phyloP scores from a whole-genome alignment of 495 filamentous ascomycete genomes.

The Trichodelitschia bisporula region DNA sequence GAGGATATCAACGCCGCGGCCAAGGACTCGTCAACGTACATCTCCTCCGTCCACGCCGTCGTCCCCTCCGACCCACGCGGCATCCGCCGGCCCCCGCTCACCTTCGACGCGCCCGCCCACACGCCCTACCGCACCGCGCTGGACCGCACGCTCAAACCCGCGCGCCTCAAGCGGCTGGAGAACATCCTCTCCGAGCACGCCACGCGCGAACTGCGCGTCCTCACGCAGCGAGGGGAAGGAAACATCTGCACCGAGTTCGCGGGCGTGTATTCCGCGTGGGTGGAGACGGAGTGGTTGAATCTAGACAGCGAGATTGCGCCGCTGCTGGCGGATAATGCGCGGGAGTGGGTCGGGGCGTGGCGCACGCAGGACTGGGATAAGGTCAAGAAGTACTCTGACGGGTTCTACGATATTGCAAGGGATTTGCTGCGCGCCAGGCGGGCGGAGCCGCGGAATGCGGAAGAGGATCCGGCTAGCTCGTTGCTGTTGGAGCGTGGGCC shows the following conservation, averaged over 20 bases:
- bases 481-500: slow-evolving; percentile 1
- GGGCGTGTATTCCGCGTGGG: slow-evolving; percentile 5
- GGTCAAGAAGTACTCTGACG: slow-evolving; percentile 3
- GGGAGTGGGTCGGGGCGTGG: slow-evolving; percentile 5
- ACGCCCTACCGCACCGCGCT: slow-evolving; percentile 5
- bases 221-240: slow-evolving; percentile 1
- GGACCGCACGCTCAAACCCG: slow-evolving; percentile 4
- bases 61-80: slow-evolving; percentile 4
- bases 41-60: slow-evolving; percentile 5
- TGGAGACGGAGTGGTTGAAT: slow-evolving; percentile 6
- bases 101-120: slow-evolving; percentile 4
- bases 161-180: slow-evolving; percentile 2
- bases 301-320: slow-evolving; percentile 2
- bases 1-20: slow-evolving; percentile 4
- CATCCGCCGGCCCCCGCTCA: slow-evolving; percentile 4
- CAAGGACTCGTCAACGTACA: slow-evolving; percentile 3
- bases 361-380: slow-evolving; percentile 3
- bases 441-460: slow-evolving; percentile 1
- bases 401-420: slow-evolving; percentile 4
- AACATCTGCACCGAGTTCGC: slow-evolving; percentile 4
- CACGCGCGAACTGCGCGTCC: slow-evolving; percentile 1
- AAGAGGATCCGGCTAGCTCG: slow-evolving; percentile 3
- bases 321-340: slow-evolving; percentile 3
- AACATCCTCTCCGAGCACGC: slow-evolving; percentile 2
- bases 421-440: slow-evolving; percentile 1